Base-by-base conservation (phyloP, 1,284 basidiomycete genomes). In the Rhodotorula sp. region DNA sequence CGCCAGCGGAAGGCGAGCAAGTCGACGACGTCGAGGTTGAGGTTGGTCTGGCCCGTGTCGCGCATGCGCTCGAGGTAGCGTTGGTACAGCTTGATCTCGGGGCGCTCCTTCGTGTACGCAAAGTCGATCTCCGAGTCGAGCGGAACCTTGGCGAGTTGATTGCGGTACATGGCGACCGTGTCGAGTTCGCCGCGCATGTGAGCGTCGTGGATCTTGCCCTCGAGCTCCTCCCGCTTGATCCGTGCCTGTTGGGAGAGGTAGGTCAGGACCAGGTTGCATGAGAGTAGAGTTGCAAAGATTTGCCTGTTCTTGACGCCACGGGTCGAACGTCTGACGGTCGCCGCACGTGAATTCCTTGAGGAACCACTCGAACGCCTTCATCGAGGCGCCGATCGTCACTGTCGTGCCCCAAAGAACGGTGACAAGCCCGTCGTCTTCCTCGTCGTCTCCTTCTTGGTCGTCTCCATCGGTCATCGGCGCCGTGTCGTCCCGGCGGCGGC, bases 321-420 rank as follows among this genome's bases (percentile, higher is more conserved):
- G 86, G 78, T 93, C 90, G 78, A 91, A 86, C 0, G 85, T 85
- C 55, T 88, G 84, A 6, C 95, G 87, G 78, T 98, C 97, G 80
- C 96, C 98, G 66, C 89, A 88, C 79, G 96, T 96, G 85, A 97
- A 99, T 0, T 91, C 90, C 61, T 86, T 87, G 67, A 99, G 82
- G 80, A 98, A 98, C 60, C 91, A 88, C 60, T 88, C 87, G 84
- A 98, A 98, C 42, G 89, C 82, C 78, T 89, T 89, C 91, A 97
- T 96, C 18, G 91, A 90, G 80, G 96, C 91, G 8, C 87, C 85
- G 30, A 98, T 86, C 75, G 91, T 91, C 73, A 99, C 93, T 4
- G 90, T 94, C 1, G 95, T 99, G 49, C 95, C 95, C 95, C 95
- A 98, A 76, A 98, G 93, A 33, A 90, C 93, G 69, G 91, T 91